phyloP scores from a whole-genome alignment of 768 basidiomycete species.

The Dioszegia aurantiaca region DNA sequence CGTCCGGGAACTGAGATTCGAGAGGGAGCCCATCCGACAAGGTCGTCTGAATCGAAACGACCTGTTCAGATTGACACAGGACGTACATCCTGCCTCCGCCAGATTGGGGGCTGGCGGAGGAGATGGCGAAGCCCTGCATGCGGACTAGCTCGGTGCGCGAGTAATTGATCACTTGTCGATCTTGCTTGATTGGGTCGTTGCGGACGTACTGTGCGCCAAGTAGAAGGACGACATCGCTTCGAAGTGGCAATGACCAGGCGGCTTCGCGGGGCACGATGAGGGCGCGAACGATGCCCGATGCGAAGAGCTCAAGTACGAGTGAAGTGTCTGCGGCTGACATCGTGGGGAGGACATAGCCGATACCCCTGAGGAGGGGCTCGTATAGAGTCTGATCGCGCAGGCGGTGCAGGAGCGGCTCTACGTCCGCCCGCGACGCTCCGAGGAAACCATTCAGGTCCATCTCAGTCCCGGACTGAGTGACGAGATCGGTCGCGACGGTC shows the following conservation, averaged over 20 bases:
- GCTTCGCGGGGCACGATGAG: constrained; percentile 77
- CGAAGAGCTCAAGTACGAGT: constrained; percentile 75
- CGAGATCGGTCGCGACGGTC: constrained; percentile 71
- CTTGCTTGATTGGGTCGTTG: constrained; percentile 29
- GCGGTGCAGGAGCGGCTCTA: constrained; percentile 62
- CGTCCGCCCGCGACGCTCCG: constrained; percentile 55
- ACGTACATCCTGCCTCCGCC: constrained; percentile 65
- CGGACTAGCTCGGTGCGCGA: constrained; percentile 72
- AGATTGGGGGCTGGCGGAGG: constrained; percentile 26
- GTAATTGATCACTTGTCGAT: constrained; percentile 77
- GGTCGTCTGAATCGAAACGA: constrained; percentile 76
- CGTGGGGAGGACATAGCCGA: constrained; percentile 81
- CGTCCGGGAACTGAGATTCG: constrained; percentile 65
- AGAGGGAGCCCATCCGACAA: constrained; percentile 83
- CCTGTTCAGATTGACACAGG: constrained; percentile 83
- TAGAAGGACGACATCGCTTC: constrained; percentile 74
- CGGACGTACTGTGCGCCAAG: constrained; percentile 85
- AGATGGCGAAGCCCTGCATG: constrained; percentile 79
- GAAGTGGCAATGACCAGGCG: constrained; percentile 85
- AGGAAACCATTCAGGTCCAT: constrained; percentile 57
- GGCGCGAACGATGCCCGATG: constrained; percentile 72
- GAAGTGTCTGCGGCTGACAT: constrained; percentile 66
- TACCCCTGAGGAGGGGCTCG: constrained; percentile 76
- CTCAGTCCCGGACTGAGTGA: constrained; percentile 80
- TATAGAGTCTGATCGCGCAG: constrained; percentile 64